Evolutionary conservation across 2,329 filamentous ascomycete species (phyloP).

Genomic region (Mycocentrospora acerina): DNA sequence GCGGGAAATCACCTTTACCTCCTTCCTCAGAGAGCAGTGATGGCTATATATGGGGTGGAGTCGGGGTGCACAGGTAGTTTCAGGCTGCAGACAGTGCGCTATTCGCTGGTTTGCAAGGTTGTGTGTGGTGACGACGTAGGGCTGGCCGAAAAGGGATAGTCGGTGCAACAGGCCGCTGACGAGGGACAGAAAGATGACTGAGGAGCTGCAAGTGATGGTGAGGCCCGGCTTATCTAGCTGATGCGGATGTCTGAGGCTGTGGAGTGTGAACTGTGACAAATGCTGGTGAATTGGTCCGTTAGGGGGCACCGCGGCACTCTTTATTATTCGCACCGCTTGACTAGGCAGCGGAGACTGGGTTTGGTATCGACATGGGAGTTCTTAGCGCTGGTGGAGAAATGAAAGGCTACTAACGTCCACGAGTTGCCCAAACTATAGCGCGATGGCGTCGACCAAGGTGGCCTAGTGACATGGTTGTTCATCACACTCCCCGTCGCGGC

Average conservation of each 20-base stretch:
- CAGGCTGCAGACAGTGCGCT: not conserved
- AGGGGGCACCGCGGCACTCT: conserved; percentile 19
- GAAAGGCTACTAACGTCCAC: conserved; percentile 11
- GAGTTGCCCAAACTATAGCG: conserved; percentile 11
- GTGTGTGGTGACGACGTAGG: not conserved
- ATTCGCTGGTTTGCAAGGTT: not conserved
- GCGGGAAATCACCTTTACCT: not conserved
- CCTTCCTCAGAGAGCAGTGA: not conserved
- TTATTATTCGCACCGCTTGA: conserved; percentile 32
- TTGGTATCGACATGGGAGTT: conserved; percentile 21
- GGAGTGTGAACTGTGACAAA: conserved; percentile 15
- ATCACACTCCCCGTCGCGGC: conserved; percentile 29
- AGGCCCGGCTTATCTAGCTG: conserved; percentile 30
- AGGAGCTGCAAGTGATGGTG: conserved; percentile 15
- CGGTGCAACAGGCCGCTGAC: conserved; percentile 8
- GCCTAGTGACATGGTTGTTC: conserved; percentile 24
- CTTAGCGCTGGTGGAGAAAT: conserved; percentile 25
- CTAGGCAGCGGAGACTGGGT: conserved; percentile 31
- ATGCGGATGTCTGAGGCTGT: conserved; percentile 8
- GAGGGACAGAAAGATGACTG: conserved; percentile 2
- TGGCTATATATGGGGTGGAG: not conserved
- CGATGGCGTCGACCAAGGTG: conserved; percentile 16
- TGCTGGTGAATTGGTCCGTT: conserved; percentile 11
- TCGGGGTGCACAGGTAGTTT: not conserved
- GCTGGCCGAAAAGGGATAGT: not conserved